Evolutionary conservation across 192 early-diverging fungal species (phyloP).

Genomic region (Cladochytrium replicatum): DNA sequence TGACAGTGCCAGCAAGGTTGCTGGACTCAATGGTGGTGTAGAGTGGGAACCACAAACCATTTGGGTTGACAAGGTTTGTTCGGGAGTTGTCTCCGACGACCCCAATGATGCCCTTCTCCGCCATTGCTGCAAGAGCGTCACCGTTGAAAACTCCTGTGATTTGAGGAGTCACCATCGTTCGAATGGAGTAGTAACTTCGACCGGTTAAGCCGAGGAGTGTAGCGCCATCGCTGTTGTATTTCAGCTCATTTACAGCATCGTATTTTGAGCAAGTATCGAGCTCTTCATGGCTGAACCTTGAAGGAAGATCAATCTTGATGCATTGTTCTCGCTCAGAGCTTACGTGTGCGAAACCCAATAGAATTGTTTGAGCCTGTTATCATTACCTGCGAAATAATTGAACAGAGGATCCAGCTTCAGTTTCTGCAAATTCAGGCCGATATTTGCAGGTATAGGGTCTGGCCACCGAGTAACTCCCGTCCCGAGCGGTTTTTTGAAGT

Average conservation of each 20-base stretch:
- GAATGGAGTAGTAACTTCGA: conserved; percentile 8
- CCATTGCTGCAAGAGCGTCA: conserved; percentile 23
- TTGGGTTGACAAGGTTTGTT: conserved; percentile 6
- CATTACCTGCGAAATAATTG: conserved; percentile 8
- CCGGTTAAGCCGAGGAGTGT: conserved; percentile 13
- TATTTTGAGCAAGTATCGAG: conserved; percentile 24
- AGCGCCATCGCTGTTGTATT: conserved; percentile 32
- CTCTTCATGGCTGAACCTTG: conserved; percentile 30
- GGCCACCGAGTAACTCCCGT: conserved; percentile 30
- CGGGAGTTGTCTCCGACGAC: conserved; percentile 30
- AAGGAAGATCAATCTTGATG: too few relatives aligned
- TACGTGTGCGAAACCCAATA: conserved; percentile 31
- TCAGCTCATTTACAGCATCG: conserved; percentile 26
- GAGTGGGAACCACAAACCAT: conserved; percentile 13
- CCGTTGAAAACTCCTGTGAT: conserved; percentile 36
- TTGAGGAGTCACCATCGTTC: conserved; percentile 32
- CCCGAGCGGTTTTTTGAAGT: conserved; percentile 29
- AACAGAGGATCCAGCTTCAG: conserved; percentile 22
- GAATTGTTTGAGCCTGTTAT: conserved; percentile 10
- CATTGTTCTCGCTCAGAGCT: too few relatives aligned
- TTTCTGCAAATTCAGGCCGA: not conserved
- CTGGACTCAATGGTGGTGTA: conserved; percentile 23
- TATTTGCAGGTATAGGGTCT: conserved; percentile 3
- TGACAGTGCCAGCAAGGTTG: conserved; percentile 26
- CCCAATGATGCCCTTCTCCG: conserved; percentile 23